phyloP scores from a whole-genome alignment of 768 basidiomycete genomes.

The Naganishia randhawae region DNA sequence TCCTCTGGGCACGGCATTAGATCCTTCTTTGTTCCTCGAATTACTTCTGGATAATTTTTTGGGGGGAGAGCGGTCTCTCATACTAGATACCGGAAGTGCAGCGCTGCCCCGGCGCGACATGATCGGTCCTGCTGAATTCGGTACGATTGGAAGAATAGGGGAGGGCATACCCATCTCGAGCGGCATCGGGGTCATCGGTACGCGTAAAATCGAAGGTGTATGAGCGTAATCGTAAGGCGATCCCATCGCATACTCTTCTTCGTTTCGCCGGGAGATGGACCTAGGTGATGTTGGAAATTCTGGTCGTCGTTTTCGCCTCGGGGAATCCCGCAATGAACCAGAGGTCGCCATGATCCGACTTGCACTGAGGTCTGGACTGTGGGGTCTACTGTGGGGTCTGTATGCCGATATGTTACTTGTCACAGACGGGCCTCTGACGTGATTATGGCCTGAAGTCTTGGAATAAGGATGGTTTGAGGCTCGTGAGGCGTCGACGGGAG shows the following conservation, averaged over 20 bases:
- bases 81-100: neutral
- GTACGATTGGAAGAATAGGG: neutral
- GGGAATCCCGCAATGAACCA: constrained; percentile 11
- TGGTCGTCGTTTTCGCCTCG: constrained; percentile 18
- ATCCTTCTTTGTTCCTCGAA: neutral
- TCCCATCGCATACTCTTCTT: neutral
- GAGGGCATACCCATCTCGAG: neutral
- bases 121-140: neutral
- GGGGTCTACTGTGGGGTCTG: neutral
- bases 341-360: neutral
- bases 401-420: neutral
- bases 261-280: neutral
- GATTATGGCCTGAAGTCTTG: neutral
- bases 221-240: constrained; percentile 21
- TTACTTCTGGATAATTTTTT: neutral
- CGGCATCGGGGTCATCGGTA: constrained; percentile 12
- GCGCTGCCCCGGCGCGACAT: neutral
- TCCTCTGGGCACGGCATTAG: neutral
- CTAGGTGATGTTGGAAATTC: constrained; percentile 26
- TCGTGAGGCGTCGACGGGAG: constrained; percentile 14
- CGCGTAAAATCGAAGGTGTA: constrained; percentile 24
- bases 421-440: neutral
- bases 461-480: constrained; percentile 1
- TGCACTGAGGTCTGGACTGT: neutral
- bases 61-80: constrained; percentile 7